Evolutionary conservation across 1,284 basidiomycete species (phyloP).

Genomic region (Paramarasmius palmivorus): DNA sequence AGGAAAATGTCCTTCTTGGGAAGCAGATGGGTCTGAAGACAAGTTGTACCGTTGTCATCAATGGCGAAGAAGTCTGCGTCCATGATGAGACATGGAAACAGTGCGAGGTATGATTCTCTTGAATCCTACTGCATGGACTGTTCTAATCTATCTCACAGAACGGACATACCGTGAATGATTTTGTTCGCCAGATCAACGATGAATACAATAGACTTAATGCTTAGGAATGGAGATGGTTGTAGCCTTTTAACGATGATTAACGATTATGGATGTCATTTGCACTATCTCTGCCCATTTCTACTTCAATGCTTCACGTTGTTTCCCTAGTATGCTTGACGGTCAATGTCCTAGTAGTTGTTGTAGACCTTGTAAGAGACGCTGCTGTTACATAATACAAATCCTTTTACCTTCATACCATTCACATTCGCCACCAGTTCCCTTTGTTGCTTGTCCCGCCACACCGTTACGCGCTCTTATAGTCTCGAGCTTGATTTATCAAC

Average conservation of each 20-base stretch:
- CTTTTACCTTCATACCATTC: too few species aligned
- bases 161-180: slow-evolving; percentile 74
- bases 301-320: too few species aligned
- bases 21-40: slow-evolving; percentile 57
- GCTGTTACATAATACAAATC: too few species aligned
- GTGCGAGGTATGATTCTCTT: slow-evolving; percentile 69
- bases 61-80: slow-evolving; percentile 66
- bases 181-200: slow-evolving; percentile 75
- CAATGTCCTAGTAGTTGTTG: too few species aligned
- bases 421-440: too few species aligned
- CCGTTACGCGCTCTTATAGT: neutral
- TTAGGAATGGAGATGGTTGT: slow-evolving; percentile 1
- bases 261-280: too few species aligned
- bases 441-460: neutral
- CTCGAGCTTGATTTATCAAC: too few species aligned
- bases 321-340: too few species aligned
- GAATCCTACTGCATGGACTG: neutral
- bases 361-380: too few species aligned
- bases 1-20: slow-evolving; percentile 55
- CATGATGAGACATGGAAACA: slow-evolving; percentile 80
- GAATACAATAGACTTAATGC: slow-evolving; percentile 69
- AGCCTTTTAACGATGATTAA: too few species aligned
- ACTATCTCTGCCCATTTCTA: too few species aligned
- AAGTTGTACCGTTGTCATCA: slow-evolving; percentile 85
- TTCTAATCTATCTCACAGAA: slow-evolving; percentile 44